A percentile compares a stretch with the other conserved stretches of the same genome.
These are phyloP conservation scores for Scedosporium dehoogii DNA, from an alignment of 2,329 filamentous ascomycete species.

Conservation along the genomic window DNA sequence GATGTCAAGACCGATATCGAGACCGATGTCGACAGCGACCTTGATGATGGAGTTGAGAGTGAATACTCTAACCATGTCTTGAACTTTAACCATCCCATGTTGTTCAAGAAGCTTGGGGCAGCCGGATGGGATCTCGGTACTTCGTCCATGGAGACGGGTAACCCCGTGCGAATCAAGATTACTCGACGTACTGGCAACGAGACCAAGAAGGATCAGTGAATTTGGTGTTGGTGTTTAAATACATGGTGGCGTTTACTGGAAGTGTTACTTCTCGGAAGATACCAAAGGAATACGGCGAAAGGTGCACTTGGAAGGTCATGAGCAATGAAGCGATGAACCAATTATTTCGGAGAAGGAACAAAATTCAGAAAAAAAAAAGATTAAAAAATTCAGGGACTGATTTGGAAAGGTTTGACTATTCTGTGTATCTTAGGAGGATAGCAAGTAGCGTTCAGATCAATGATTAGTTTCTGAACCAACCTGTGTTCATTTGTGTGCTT, in stretches of 20 bases:
- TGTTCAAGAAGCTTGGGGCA: constrained; percentile 19
- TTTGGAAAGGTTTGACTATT: no score
- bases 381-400: no score
- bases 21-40: no score
- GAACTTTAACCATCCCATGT: constrained; percentile 8
- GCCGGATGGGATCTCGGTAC: constrained; percentile 25
- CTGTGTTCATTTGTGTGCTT: no score
- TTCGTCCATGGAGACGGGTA: constrained; percentile 26
- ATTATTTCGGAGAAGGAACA: no score
- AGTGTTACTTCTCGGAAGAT: background rate
- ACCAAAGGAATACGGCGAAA: background rate
- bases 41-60: background rate
- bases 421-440: no score
- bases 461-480: no score
- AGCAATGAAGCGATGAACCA: background rate
- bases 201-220: constrained; percentile 1
- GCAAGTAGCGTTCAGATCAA: no score
- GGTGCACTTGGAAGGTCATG: background rate
- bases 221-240: background rate
- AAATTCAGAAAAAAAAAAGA: no score
- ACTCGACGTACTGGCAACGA: background rate
- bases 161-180: constrained; percentile 21
- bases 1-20: no score
- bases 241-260: background rate
- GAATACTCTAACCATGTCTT: background rate